These are phyloP conservation scores for Emydomyces testavorans DNA, from an alignment of 2,329 filamentous ascomycete species.

Conservation along the genomic window DNA sequence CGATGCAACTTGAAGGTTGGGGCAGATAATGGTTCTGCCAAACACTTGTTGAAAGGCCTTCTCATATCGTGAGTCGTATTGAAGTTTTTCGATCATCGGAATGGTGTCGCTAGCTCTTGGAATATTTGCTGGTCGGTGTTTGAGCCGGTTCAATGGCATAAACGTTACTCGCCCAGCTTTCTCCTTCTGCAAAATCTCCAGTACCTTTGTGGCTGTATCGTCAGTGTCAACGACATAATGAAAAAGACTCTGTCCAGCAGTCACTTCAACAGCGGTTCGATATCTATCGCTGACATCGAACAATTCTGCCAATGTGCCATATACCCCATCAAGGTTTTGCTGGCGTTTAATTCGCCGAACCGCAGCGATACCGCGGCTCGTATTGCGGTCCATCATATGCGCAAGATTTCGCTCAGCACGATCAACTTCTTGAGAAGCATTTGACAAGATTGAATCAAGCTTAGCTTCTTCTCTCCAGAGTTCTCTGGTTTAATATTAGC, in stretches of 20 bases:
- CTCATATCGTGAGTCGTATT: slow-evolving; percentile 64
- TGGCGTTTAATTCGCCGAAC: slow-evolving; percentile 73
- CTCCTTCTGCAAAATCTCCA: slow-evolving; percentile 66
- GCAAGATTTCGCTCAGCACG: slow-evolving; percentile 66
- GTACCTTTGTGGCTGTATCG: slow-evolving; percentile 68
- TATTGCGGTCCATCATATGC: slow-evolving; percentile 80
- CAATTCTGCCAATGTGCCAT: slow-evolving; percentile 88
- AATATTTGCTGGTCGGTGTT: slow-evolving; percentile 58
- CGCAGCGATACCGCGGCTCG: slow-evolving; percentile 73
- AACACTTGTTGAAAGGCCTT: slow-evolving; percentile 90
- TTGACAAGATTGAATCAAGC: slow-evolving; percentile 63
- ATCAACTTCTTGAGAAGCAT: slow-evolving; percentile 64
- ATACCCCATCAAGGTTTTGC: slow-evolving; percentile 69
- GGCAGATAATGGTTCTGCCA: slow-evolving; percentile 87
- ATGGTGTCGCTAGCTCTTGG: slow-evolving; percentile 80
- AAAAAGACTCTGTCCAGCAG: slow-evolving; percentile 83
- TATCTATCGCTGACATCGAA: slow-evolving; percentile 76
- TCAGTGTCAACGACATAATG: slow-evolving; percentile 93
- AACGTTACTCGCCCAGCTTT: slow-evolving; percentile 83
- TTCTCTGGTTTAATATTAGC: slow-evolving; percentile 31
- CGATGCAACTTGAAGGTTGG: slow-evolving; percentile 72
- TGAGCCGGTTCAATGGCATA: slow-evolving; percentile 78
- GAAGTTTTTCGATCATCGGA: slow-evolving; percentile 72
- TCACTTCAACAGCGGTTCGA: slow-evolving; percentile 80
- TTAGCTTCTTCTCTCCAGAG: slow-evolving; percentile 84